Evolutionary conservation across 257 asterid species (phyloP), one percentile per base, ranked within the genome.

Genomic region (Leonotis leonurus): DNA sequence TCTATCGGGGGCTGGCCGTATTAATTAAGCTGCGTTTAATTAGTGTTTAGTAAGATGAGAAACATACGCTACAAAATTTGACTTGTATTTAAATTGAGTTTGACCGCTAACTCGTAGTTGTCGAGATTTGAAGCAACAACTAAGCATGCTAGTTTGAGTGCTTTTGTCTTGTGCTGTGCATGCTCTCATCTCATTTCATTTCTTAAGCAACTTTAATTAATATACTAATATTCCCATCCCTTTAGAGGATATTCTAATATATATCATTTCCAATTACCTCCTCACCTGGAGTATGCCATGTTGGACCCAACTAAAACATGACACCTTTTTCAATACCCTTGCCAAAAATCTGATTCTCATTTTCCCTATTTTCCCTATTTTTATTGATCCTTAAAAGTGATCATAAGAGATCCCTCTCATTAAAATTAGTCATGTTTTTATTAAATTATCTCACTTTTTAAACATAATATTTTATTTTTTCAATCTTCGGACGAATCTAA

Each of bases 71-170:
- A 30, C 44, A 53, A 54, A 17, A 26, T 3, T 60, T 40, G 65
- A 41, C 4, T 5, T 1, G 3, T 35, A 44, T 20, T 54, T 6
- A 22, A 62, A n/a, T n/a, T n/a, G n/a, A n/a, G n/a, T n/a, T n/a
- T n/a, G n/a, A n/a, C n/a, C n/a, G n/a, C n/a, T n/a, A n/a, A n/a
- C n/a, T n/a, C 18, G 45, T 21, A 11, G n/a, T 22, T 58, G 6
- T 59, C 37, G 52, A n/a, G 17, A 59, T 24, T 40, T 16, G 16
- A 5, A 27, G 25, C 17, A 26, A 45, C 6, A 67, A 48, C 3
- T 29, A 58, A 50, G 68, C 68, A 51, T 50, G 73, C 55, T 43
- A 44, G 65, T 35, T 55, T 70, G 70, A 70, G 70, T 70, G 65
- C 55, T 11, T 62, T 26, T 39, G n/a, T n/a, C n/a, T n/a, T n/a